These are phyloP conservation scores for Leccinum boreale DNA, from an alignment of 768 basidiomycete species.

Conservation along the genomic window DNA sequence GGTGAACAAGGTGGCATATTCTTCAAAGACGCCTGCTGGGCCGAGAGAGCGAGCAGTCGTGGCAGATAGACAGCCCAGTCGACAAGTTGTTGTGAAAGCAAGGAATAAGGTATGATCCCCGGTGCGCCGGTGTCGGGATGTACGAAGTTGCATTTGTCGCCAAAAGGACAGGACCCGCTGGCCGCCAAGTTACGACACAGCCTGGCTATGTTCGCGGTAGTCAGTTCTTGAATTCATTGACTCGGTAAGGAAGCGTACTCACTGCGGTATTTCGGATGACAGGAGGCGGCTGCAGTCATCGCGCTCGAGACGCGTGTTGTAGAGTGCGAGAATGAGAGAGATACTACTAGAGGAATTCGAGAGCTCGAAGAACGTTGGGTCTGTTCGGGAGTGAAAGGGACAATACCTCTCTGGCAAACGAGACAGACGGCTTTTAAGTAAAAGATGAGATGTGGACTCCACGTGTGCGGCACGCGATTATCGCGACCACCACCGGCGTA, in stretches of 20 bases:
- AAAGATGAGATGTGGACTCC: conserved; percentile 27
- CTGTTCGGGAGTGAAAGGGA: conserved; percentile 2
- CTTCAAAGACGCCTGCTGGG: conserved; percentile 1
- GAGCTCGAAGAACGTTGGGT: background rate
- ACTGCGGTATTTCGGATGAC: conserved; percentile 32
- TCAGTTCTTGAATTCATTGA: conserved; percentile 1
- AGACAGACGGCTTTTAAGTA: conserved; percentile 25
- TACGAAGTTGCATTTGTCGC: conserved; percentile 37
- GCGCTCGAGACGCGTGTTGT: conserved; percentile 6
- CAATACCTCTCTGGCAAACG: conserved; percentile 22
- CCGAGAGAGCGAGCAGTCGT: conserved; percentile 12
- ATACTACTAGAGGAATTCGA: background rate
- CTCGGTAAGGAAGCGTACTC: conserved; percentile 11
- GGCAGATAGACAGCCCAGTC: conserved; percentile 18
- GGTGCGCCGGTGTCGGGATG: conserved; percentile 21
- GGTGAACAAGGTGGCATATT: conserved; percentile 2
- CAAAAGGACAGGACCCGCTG: conserved; percentile 36
- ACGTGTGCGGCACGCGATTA: conserved; percentile 34
- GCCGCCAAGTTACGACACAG: conserved; percentile 34
- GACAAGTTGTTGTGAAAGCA: conserved; percentile 14
- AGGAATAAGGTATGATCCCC: conserved; percentile 11
- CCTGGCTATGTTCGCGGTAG: conserved; percentile 28
- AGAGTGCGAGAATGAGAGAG: background rate
- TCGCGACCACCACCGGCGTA: conserved; percentile 13
- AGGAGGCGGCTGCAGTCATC: conserved; percentile 8